Conservation (phyloP, 2,329 filamentous ascomycete genomes). For the Trichoderma sp. region DNA sequence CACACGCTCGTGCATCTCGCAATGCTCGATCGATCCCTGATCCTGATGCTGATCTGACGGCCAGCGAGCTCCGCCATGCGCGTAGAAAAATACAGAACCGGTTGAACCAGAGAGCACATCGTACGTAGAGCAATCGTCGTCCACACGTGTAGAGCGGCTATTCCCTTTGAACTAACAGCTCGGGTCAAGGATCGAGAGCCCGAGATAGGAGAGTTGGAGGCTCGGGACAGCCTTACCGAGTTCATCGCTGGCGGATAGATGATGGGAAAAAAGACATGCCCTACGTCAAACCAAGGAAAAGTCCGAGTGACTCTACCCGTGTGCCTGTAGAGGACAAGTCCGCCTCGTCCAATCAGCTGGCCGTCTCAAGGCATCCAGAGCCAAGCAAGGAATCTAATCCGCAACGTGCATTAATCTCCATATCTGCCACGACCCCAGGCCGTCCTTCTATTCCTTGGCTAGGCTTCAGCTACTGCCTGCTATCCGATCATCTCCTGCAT, state of each 20-base stretch:
- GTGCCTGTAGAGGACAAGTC: background rate
- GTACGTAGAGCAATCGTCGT: background rate
- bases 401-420: background rate
- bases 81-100: slow-evolving; percentile 10
- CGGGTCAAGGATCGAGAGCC: background rate
- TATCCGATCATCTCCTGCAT: slow-evolving; percentile 11
- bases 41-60: background rate
- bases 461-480: background rate
- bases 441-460: background rate
- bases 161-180: background rate
- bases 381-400: background rate
- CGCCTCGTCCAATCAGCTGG: background rate
- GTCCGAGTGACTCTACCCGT: background rate
- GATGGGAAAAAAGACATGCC: background rate
- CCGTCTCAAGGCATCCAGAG: background rate
- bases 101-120: slow-evolving; percentile 2
- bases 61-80: background rate
- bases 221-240: background rate
- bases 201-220: background rate
- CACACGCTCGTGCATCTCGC: background rate
- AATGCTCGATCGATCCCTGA: background rate
- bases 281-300: background rate
- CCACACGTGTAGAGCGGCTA: background rate
- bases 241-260: slow-evolving; percentile 13
- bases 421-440: background rate